Evolutionary conservation across 2,329 filamentous ascomycete species (phyloP), one percentile per base, ranked within the genome.

Genomic region (Penicillium brevicompactum): DNA sequence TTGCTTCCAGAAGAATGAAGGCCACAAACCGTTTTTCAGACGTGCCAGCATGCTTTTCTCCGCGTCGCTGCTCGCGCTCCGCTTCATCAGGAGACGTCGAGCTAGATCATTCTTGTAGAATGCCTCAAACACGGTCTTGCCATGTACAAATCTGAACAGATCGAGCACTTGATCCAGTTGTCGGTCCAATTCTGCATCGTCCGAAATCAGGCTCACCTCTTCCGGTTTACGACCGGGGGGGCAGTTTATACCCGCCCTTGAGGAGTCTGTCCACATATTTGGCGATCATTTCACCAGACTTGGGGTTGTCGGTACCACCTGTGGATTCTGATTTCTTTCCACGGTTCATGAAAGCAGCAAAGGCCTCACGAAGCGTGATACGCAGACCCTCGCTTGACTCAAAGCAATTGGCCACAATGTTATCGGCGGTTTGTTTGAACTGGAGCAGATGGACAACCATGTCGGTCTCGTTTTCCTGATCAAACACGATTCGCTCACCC

Each of bases 21-120:
- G n/a, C 49, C 57, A 67, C 70, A 56, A 71, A 84, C 81, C 81
- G 63, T 87, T 89, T 76, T 94, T 93, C 27, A 99, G 81, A 63
- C 95, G 91, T 24, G 90, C 83, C 46, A 99, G 83, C 94, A 99
- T 99, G 75, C 89, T 96, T 60, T 92, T 86, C 76, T 99, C 95
- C 0, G 94, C 93, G 74, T 99, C 94, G 53, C 93, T 90, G 69
- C 91, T 97, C 21, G 93, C 92, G 70, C 92, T 97, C 60, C 92
- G 86, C 38, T 88, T 89, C 91, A 97, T 92, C 52, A 99, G 82
- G 41, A 99, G 78, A 45, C 94, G 85, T 14, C 92, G 85, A 1
- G 95, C 93, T 48, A 99, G 82, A 69, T 97, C 94, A 68, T 94
- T 96, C 80, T 99, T 99, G 83, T 99, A 99, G 71, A 99, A 99